phyloP scores from a whole-genome alignment of 305 asterid species.

The Fraxinus angustifolia region DNA sequence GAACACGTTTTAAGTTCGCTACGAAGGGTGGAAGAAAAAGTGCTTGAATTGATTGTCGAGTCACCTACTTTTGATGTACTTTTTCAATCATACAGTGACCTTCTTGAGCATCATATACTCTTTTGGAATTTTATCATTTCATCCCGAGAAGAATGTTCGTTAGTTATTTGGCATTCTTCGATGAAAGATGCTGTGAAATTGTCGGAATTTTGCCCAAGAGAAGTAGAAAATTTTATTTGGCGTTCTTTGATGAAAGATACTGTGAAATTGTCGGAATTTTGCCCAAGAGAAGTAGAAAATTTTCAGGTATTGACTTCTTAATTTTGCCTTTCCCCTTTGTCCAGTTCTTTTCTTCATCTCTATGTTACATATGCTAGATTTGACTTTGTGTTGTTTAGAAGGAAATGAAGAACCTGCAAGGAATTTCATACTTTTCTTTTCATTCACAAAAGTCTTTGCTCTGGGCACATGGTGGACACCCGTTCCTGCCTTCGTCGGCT shows the following conservation, averaged over 20 bases:
- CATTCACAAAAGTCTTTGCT: slow-evolving; percentile 66
- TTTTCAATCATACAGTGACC: slow-evolving; percentile 48
- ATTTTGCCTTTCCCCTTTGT: slow-evolving; percentile 5
- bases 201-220: slow-evolving; percentile 46
- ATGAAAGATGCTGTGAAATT: slow-evolving; percentile 52
- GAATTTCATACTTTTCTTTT: slow-evolving; percentile 36
- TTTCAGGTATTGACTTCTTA: slow-evolving; percentile 49
- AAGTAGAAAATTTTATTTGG: slow-evolving; percentile 40
- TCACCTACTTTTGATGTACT: slow-evolving; percentile 55
- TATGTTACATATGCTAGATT: not conserved
- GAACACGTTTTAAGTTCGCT: slow-evolving; percentile 45
- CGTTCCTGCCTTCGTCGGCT: slow-evolving; percentile 63
- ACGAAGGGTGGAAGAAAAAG: slow-evolving; percentile 52
- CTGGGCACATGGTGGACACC: slow-evolving; percentile 94
- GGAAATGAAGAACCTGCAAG: slow-evolving; percentile 43
- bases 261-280: slow-evolving; percentile 39
- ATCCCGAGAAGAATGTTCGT: slow-evolving; percentile 41
- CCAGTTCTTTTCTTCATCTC: slow-evolving; percentile 6
- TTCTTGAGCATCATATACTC: slow-evolving; percentile 72
- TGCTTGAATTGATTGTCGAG: slow-evolving; percentile 57
- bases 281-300: slow-evolving; percentile 53
- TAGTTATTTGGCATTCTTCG: slow-evolving; percentile 58
- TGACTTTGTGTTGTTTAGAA: slow-evolving; percentile 38
- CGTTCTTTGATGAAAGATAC: slow-evolving; percentile 48
- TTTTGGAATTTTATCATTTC: slow-evolving; percentile 61